Evolutionary conservation across 345 rosid genomes (phyloP), one percentile per base, ranked within the genome.

Genomic region (Gossypium rotundifolium): DNA sequence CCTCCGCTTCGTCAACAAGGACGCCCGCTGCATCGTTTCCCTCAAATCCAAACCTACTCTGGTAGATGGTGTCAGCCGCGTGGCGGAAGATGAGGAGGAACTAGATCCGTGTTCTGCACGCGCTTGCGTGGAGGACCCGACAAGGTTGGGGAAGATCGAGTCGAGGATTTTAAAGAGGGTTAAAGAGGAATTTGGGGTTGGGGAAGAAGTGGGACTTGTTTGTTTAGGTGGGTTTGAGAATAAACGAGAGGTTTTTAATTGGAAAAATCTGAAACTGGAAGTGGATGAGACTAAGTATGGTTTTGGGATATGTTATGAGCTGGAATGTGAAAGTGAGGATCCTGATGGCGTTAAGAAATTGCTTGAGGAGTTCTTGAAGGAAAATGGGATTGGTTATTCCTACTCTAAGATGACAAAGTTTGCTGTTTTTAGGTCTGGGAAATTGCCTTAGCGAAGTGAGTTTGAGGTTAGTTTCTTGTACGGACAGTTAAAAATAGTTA

Each of bases 141-240:
- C 17, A 0, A 87, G 78, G 84, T 71, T 94, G 49, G 74, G 75
- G 4, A 73, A 60, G 46, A 48, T 82, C 10, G 87, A 79, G 7
- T 87, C 90, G 42, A 83, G 97, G 91, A 78, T 94, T 72, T 53
- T 89, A 78, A 77, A 75, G 78, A 84, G 96, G 85, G 88, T 87
- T 57, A 81, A 42, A 42, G 97, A 89, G 69, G 98, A 94, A 63
- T 92, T 86, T 77, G 94, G 89, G 20, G 79, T 86, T 46, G 77
- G 17, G 29, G 80, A 76, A 17, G 85, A 81, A 62, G n/a, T 71
- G 79, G 89, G 74, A 9, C 87, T 88, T 72, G 85, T 87, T 61
- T 86, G 97, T 75, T 82, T 93, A 78, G 98, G 98, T 27, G 97
- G 98, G 65, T 94, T 93, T 78, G 90, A 85, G 82, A 94, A 93